Percentiles rank a stretch among this genome's conserved stretches.
Evolutionary conservation across 441 rosid genomes (phyloP).

Genomic region (Bruguiera hainesii): DNA sequence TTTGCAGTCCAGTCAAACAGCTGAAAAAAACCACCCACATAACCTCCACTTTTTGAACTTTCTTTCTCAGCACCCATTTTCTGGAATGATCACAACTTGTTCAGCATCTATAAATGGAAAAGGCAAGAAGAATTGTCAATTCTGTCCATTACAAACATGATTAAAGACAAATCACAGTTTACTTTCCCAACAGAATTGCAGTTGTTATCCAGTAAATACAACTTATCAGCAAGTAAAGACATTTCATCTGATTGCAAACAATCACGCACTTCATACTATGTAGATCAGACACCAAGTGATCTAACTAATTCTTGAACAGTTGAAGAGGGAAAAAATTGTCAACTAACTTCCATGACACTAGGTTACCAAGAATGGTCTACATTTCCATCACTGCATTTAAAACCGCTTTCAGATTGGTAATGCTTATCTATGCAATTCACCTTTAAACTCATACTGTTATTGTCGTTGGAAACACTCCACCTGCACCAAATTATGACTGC

Average conservation of each 20-base stretch:
- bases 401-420: neutral
- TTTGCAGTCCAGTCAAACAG: slow-evolving; percentile 96
- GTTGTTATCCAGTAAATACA: neutral
- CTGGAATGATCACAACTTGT: slow-evolving; percentile 14
- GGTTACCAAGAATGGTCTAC: no score
- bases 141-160: slow-evolving; percentile 29
- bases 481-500: no score
- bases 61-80: slow-evolving; percentile 71
- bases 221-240: neutral
- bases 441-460: neutral
- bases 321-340: no score
- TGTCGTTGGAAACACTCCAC: no score
- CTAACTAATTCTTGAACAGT: no score
- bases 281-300: no score
- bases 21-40: slow-evolving; percentile 75
- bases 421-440: neutral
- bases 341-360: no score
- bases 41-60: slow-evolving; percentile 53
- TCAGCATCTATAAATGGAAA: slow-evolving; percentile 16
- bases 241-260: neutral
- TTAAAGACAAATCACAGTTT: slow-evolving; percentile 6
- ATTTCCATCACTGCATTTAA: neutral
- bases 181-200: slow-evolving; percentile 3
- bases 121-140: slow-evolving; percentile 8
- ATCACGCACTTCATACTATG: neutral